phyloP scores from a whole-genome alignment of 768 basidiomycete genomes.

The Rubroboletus pulcherrimus region DNA sequence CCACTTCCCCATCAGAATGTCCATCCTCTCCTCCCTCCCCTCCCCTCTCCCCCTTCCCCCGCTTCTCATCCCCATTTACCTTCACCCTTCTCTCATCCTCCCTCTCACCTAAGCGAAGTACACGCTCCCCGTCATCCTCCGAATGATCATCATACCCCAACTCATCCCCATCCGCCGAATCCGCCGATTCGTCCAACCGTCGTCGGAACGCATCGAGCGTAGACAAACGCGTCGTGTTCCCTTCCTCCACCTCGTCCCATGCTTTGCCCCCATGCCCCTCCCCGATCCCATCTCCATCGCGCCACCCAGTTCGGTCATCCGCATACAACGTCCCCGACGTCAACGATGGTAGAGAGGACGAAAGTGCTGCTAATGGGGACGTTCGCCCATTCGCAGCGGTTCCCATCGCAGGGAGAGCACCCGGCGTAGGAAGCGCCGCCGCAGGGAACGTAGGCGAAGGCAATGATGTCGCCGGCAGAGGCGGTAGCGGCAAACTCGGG shows the following conservation, averaged over 20 bases:
- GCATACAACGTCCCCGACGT: background rate
- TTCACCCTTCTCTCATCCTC: background rate
- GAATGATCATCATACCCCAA: background rate
- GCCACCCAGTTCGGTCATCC: background rate
- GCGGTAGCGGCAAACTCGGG: conserved; percentile 21
- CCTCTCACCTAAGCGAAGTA: background rate
- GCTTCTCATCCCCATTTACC: background rate
- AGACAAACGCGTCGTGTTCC: conserved; percentile 20
- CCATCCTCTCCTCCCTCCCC: conserved; percentile 22
- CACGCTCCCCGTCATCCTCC: conserved; percentile 11
- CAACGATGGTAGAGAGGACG: conserved; percentile 13
- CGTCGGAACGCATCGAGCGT: conserved; percentile 26
- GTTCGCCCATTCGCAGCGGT: conserved; percentile 12
- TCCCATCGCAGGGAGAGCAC: background rate
- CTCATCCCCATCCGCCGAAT: conserved; percentile 8
- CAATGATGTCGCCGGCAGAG: conserved; percentile 12
- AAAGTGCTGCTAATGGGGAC: conserved; percentile 13
- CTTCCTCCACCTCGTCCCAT: conserved; percentile 15
- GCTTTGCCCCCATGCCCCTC: background rate
- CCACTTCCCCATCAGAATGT: conserved; percentile 56
- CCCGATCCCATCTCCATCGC: background rate
- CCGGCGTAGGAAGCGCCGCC: background rate
- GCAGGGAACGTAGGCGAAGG: conserved; percentile 13
- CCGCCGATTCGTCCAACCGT: conserved; percentile 10
- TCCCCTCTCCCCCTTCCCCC: background rate